Base-by-base conservation (phyloP, 148 eudicot genomes). In the Vaccinium vitisidaea region DNA sequence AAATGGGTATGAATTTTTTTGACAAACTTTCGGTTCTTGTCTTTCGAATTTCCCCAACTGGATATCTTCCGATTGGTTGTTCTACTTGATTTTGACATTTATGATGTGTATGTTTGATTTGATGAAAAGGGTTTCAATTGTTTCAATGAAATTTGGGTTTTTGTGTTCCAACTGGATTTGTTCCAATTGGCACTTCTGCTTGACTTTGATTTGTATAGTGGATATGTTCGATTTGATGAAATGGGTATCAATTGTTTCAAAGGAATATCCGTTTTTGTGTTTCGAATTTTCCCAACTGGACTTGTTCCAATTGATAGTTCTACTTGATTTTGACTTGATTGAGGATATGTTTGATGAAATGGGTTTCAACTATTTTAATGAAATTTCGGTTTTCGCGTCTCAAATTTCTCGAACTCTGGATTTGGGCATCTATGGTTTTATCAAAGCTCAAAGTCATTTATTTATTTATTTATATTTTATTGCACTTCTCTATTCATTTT, bases 311-410 rank as follows among this genome's bases (percentile, higher is more conserved):
- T 79, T 50, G 11, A 32, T 32, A 49, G 21, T 27, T 30, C 73
- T 39, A 18, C 11, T 70, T 52, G 46, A 50, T 82, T 69, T 67
- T 27, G 54, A 74, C 76, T 81, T 80, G 58, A 61, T 85, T 9
- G 81, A 10, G 74, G 2, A 9, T 73, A 15, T 48, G 75, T 19
- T 73, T 74, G 82, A 18, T 74, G 80, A 27, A 54, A 21, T 27
- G 61, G 84, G 49, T 58, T 5, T 81, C 12, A 75, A 49, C 46
- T 43, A 10, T 9, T 49, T 67, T 25, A 15, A 75, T 1, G n/a
- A 81, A 65, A 46, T 27, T 67, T 50, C 19, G 48, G 19, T 11
- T 69, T 52, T 69, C 19, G 4, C 8, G 11, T 23, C 52, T 30
- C 0, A 3, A 16, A n/a, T 13, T n/a, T 25, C 32, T 59, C 36